Evolutionary conservation across 2,329 filamentous ascomycete species (phyloP), one percentile per base, ranked within the genome.

Genomic region (Rutstroemia sp.): DNA sequence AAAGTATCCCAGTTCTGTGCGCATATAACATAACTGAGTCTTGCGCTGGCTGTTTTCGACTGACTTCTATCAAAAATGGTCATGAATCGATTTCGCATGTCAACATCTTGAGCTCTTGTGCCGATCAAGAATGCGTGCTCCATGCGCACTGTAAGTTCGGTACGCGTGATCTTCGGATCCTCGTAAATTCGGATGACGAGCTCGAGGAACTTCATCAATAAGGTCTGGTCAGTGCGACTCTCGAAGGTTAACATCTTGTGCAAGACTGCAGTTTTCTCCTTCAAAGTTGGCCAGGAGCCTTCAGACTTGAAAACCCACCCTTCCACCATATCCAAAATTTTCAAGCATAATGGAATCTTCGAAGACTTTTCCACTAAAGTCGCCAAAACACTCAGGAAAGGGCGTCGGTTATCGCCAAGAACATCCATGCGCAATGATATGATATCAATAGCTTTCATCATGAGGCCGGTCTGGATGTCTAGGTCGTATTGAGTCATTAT

Each of bases 221-320:
- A 86, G 0, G 87, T 90, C 34, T 86, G 82, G 68, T 97, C 92
- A 27, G 80, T 75, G 41, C 94, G 82, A 57, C 89, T 84, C 72
- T 99, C 94, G 64, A 99, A 99, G 0, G 92, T 86, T 16, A 97
- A 76, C 94, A 99, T 99, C 74, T 99, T 99, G 66, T 95, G 92
- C n/a, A 99, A 75, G 1, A 99, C 94, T 1, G 95, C 95, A 0
- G 92, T 97, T 76, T 99, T 99, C 73, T 99, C 95, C 71, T 99
- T 99, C 1, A 99, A 79, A 0, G 94, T 99, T 0, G 94, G 94
- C 80, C 94, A 96, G 2, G 91, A 94, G 61, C 96, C 94, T 58
- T 90, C 92, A 0, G 90, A 94, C 62, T 90, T 83, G 76, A 99
- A 99, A 5, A 99, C 89, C 95, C 95, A 99, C 34, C 80, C 82